These are phyloP conservation scores for Tolypocladium tundrense DNA, from an alignment of 2,329 filamentous ascomycete species.

Conservation along the genomic window DNA sequence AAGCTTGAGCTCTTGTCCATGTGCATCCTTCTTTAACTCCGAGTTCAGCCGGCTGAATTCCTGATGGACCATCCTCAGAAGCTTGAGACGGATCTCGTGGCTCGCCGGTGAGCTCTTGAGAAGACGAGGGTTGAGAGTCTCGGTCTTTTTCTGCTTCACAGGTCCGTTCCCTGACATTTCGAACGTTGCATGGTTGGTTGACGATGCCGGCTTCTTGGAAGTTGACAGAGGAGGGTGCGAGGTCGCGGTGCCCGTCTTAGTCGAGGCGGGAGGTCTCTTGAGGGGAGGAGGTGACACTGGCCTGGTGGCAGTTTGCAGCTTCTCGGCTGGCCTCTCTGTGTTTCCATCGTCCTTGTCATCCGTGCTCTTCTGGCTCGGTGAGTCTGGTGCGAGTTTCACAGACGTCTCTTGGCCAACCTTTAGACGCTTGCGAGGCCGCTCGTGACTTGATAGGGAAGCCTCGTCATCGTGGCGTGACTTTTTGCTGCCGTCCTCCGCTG, in stretches of 20 bases:
- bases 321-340: background rate
- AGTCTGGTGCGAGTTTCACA: background rate
- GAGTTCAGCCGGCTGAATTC: slow-evolving; percentile 59
- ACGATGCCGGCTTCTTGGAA: slow-evolving; percentile 5
- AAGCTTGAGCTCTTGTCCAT: slow-evolving; percentile 38
- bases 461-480: background rate
- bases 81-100: slow-evolving; percentile 44
- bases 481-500: background rate
- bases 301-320: slow-evolving; percentile 12
- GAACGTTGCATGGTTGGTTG: background rate
- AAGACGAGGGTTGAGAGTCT: slow-evolving; percentile 57
- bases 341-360: background rate
- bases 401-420: slow-evolving; percentile 11
- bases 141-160: slow-evolving; percentile 21
- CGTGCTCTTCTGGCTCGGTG: background rate
- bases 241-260: background rate
- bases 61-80: slow-evolving; percentile 54
- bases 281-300: slow-evolving; percentile 24
- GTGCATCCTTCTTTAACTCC: slow-evolving; percentile 42
- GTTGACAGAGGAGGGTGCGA: background rate
- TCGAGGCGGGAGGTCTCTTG: background rate
- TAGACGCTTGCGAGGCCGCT: slow-evolving; percentile 19
- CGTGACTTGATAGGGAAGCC: slow-evolving; percentile 10
- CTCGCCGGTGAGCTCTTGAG: slow-evolving; percentile 47
- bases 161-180: background rate